Base-by-base conservation (phyloP, 768 basidiomycete species). In the Boletus vermiculosoides region DNA sequence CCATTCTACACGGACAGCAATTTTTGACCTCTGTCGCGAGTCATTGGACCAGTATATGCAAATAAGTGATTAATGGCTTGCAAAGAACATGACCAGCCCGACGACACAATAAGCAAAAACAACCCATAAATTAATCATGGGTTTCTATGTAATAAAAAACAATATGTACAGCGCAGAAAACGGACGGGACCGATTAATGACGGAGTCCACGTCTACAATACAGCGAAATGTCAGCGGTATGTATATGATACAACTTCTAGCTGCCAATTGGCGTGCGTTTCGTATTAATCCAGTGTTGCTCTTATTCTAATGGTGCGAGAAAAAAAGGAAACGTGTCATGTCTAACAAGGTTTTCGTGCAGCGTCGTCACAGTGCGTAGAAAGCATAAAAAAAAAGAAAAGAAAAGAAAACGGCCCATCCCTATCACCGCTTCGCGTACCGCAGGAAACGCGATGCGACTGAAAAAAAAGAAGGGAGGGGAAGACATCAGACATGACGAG, bases 371-470 rank as follows among this genome's bases (percentile, higher is more conserved):
- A 12, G 37, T 18, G 18, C 37, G 37, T 31, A 40, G 20, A 18
- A 20, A n/a, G 18, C 4, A 1, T 3, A 40, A 40, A 6, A 4
- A 40, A n/a, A 13, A 3, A 28, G 9, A 5, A 22, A 10, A 48
- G 11, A 23, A 0, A 11, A 47, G 15, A 3, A 16, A 8, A 1
- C 7, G 20, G 4, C 5, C 3, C 11, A 10, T 28, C 30, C 8
- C 0, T 1, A 22, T 70, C 65, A 70, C 28, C 87, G 85, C 66
- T 82, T 89, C 25, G 87, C 85, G 61, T 84, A 90, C 37, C 86
- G 81, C 45, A 91, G 75, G 74, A 81, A 86, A 45, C 87, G 80
- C 25, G 88, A 89, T 8, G 87, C 88, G 55, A 88, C 80, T 74
- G 70, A 56, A 12, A 34, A 33, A n/a, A 22, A 6, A 15, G 2